These are phyloP conservation scores for Zhuliangozyma blackwelliae DNA, from an alignment of 1,139 yeast genomes.

Conservation along the genomic window DNA sequence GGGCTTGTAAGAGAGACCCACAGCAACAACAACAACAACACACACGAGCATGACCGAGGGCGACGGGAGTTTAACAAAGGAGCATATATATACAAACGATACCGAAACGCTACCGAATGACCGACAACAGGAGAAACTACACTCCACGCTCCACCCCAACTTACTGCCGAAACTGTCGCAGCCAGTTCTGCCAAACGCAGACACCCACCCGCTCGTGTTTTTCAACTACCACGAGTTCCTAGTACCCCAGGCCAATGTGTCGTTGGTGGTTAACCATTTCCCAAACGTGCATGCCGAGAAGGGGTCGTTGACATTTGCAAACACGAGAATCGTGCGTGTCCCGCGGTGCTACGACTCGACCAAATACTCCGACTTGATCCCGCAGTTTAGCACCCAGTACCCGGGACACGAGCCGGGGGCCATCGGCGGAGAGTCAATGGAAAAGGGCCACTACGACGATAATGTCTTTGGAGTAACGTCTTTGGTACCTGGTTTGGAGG, in stretches of 20 bases:
- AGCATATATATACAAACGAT: no score
- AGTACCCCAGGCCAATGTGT: slow-evolving; percentile 25
- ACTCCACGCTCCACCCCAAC: no score
- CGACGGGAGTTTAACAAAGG: no score
- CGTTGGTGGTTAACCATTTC: slow-evolving; percentile 57
- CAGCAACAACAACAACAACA: no score
- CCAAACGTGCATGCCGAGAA: slow-evolving; percentile 46
- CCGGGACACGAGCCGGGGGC: slow-evolving; percentile 77
- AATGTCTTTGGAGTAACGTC: slow-evolving; percentile 51
- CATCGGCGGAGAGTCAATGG: slow-evolving; percentile 13
- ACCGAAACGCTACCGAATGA: no score
- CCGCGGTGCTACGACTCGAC: slow-evolving; percentile 46
- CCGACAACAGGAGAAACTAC: no score
- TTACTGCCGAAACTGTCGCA: no score
- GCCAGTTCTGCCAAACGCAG: no score
- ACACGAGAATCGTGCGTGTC: slow-evolving; percentile 58
- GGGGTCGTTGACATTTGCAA: slow-evolving; percentile 22
- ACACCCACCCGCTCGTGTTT: slow-evolving; percentile 26
- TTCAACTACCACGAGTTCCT: slow-evolving; percentile 67
- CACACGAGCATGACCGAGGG: no score
- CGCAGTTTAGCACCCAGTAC: slow-evolving; percentile 52
- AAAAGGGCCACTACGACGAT: slow-evolving; percentile 34
- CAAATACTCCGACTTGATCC: slow-evolving; percentile 35
- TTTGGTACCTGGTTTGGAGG: slow-evolving; percentile 48
- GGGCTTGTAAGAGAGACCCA: no score